These are phyloP conservation scores for Kalmanozyma brasiliensis DNA, from an alignment of 1,284 basidiomycete genomes.

Conservation along the genomic window DNA sequence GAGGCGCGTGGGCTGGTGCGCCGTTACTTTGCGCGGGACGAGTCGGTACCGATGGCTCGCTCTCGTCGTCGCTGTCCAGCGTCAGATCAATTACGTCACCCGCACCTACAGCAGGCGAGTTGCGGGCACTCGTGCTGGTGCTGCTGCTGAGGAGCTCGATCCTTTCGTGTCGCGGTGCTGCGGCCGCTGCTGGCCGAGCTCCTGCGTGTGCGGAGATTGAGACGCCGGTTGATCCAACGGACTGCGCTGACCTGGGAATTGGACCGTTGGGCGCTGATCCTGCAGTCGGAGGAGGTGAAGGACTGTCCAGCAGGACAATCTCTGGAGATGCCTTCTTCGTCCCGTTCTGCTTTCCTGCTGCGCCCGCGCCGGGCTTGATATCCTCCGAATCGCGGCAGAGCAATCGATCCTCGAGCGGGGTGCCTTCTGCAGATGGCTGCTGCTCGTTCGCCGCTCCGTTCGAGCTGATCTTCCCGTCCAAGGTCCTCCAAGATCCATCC, in stretches of 20 bases:
- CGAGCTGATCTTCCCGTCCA: constrained; percentile 78
- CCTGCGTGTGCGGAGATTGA: not conserved
- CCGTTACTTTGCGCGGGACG: constrained; percentile 18
- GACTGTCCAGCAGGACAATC: constrained; percentile 42
- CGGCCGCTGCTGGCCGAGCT: constrained; percentile 4
- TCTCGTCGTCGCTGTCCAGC: constrained; percentile 47
- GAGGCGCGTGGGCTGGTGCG: not conserved
- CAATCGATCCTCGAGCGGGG: constrained; percentile 15
- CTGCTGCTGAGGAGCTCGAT: constrained; percentile 36
- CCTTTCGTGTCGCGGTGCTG: constrained; percentile 18
- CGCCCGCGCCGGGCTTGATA: constrained; percentile 13
- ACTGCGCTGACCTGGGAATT: not conserved
- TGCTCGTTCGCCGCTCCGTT: constrained; percentile 16
- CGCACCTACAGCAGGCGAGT: constrained; percentile 17
- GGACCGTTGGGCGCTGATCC: constrained; percentile 4
- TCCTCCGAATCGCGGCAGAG: constrained; percentile 11
- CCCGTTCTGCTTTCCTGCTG: constrained; percentile 9
- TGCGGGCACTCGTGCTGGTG: constrained; percentile 17
- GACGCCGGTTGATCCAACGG: too few species aligned
- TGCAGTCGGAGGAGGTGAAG: constrained; percentile 24
- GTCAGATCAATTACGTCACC: constrained; percentile 47
- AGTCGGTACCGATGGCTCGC: constrained; percentile 23
- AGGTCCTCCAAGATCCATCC: constrained; percentile 93
- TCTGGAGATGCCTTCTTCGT: constrained; percentile 10
- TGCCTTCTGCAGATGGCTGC: constrained; percentile 17